These are phyloP conservation scores for Penicillium sp. DNA, from an alignment of 2,329 filamentous ascomycete genomes.

Conservation along the genomic window DNA sequence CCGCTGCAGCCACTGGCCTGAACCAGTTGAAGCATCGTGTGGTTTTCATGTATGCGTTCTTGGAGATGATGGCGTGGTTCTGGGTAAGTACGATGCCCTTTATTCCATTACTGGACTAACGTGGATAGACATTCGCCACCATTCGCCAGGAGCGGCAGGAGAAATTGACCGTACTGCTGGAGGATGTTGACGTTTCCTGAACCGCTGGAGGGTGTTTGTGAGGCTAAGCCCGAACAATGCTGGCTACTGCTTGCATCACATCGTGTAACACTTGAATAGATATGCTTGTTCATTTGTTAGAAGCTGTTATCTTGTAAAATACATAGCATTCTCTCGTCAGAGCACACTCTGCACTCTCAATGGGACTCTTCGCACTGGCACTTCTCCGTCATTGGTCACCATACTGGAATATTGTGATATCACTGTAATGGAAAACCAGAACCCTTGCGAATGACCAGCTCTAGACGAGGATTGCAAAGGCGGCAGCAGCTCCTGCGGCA, in stretches of 20 bases:
- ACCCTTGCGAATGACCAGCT: not conserved
- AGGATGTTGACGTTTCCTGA: conserved; percentile 5
- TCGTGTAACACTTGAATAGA: conserved; percentile 2
- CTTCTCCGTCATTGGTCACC: not conserved
- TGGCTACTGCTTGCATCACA: not conserved
- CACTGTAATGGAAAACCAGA: not conserved
- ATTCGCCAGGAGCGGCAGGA: conserved; percentile 39
- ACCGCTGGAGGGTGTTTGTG: conserved; percentile 1
- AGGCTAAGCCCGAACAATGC: conserved; percentile 3
- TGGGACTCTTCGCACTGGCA: not conserved
- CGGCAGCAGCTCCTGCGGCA: conserved; percentile 28
- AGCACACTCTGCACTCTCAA: not conserved
- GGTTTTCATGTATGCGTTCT: conserved; percentile 76
- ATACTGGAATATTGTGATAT: not conserved
- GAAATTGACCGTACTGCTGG: conserved; percentile 20
- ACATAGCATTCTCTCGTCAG: not conserved
- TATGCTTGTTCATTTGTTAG: conserved; percentile 1
- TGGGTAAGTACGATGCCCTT: conserved; percentile 54
- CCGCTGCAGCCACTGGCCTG: conserved; percentile 39
- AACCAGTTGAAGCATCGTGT: conserved; percentile 76
- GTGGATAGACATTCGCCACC: conserved; percentile 31
- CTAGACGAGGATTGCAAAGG: conserved; percentile 30
- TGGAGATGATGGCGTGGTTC: conserved; percentile 82
- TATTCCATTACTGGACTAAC: conserved; percentile 7
- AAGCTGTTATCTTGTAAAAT: conserved; percentile 4